Evolutionary conservation across 352 stramenopile species (phyloP).

Genomic region (Pythium periplocum): DNA sequence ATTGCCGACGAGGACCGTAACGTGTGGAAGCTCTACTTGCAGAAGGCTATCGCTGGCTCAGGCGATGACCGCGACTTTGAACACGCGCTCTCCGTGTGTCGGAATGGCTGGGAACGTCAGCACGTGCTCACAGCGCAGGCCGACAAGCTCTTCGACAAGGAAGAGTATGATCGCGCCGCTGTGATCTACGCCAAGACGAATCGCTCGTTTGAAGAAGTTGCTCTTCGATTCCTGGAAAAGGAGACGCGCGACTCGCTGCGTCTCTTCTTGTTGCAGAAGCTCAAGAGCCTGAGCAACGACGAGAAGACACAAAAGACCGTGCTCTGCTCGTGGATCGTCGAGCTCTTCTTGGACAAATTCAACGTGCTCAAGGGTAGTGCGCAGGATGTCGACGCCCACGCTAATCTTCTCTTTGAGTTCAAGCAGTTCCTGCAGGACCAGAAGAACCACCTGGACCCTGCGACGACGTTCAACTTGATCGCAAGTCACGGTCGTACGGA

Average conservation of each 20-base stretch:
- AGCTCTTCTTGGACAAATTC: constrained; percentile 91
- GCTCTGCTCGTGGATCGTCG: constrained; percentile 90
- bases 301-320: constrained; percentile 92
- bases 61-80: constrained; percentile 87
- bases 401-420: constrained; percentile 88
- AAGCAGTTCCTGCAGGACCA: constrained; percentile 90
- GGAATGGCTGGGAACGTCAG: constrained; percentile 76
- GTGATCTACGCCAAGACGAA: constrained; percentile 88
- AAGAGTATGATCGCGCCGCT: constrained; percentile 81
- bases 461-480: constrained; percentile 90
- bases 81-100: constrained; percentile 78
- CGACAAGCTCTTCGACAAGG: constrained; percentile 87
- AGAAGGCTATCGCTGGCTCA: constrained; percentile 68
- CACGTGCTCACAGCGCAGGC: constrained; percentile 85
- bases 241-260: constrained; percentile 77
- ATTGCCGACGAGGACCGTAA: constrained; percentile 88
- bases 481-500: constrained; percentile 89
- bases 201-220: constrained; percentile 88
- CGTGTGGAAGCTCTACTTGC: constrained; percentile 90
- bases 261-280: constrained; percentile 86
- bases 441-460: constrained; percentile 79
- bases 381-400: constrained; percentile 81
- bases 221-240: constrained; percentile 89
- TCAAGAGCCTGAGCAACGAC: constrained; percentile 70
- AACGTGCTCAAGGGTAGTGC: constrained; percentile 79